Evolutionary conservation across 192 early-diverging fungal genomes (phyloP), one percentile per base, ranked within the genome.

Genomic region (Rhizoclosmatium globosum): DNA sequence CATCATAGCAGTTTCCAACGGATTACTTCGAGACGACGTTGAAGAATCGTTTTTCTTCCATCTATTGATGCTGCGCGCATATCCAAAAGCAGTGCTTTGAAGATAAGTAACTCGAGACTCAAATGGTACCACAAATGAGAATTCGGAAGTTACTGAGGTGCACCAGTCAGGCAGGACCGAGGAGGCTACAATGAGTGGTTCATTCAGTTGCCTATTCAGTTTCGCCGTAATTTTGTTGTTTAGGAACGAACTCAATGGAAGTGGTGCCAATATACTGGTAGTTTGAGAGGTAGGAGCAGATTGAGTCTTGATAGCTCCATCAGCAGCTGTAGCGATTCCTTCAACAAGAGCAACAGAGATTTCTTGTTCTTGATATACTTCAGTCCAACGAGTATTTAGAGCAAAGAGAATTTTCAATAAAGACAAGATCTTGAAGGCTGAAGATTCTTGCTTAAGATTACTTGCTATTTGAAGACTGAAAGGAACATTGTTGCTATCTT

Each of bases 161-260:
- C 91, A 89, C 96, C 96, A 98, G 42, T 67, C 46, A 0, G 96
- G 97, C 23, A 96, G 81, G 47, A 94, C 92, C 0, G 86, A 78
- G 70, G 93, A 93, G 2, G 94, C 96, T 0, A 97, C 95, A 76
- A 97, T 93, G 43, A 98, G 86, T 2, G 95, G 93, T 68, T 97
- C 95, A 73, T 94, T 92, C 42, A 98, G 74, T 76, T 98, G 97
- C 3, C 94, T 89, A 19, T 87, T 91, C 46, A 97, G 80, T 80
- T 98, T 98, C 56, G 95, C 92, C 0, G 94, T 88, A 39, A 98
- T 76, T 77, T 94, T 94, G 71, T 85, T 88, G 81, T 96, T 97
- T 79, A 91, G 68, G 82, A 97, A 97, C 43, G 84, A 85, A 3
- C 77, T 64, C 2, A 74, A 64, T 1, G 85, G 78, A 42, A 86